Base-by-base conservation (phyloP, 768 basidiomycete species). In the Omphalotus guepiniiformis region DNA sequence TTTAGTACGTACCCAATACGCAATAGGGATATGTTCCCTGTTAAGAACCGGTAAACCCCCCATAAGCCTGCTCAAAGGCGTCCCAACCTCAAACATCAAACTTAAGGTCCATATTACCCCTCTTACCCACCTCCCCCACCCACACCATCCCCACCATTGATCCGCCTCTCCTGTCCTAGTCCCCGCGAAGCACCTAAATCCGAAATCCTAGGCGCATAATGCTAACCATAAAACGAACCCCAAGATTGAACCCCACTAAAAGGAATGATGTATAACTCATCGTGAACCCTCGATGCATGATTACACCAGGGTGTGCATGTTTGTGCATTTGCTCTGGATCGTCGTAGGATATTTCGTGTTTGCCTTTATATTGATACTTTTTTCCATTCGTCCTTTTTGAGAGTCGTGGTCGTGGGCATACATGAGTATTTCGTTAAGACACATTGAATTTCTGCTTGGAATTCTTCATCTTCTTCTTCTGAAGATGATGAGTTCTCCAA, bases 241-340 rank as follows among this genome's bases (percentile, higher is more conserved):
- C 96, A 99, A 13, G 92, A 94, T 4, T 93, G 88, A 15, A 98
- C 93, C 4, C 96, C 96, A 52, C 88, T 82, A 64, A 97, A 98
- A 63, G n/a, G n/a, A n/a, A n/a, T n/a, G n/a, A n/a, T n/a, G n/a
- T n/a, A n/a, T n/a, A n/a, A n/a, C n/a, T 99, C 98, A 65, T 99
- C 98, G 61, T 93, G 88, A 87, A 99, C 88, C 26, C 98, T 92
- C 96, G n/a, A 90, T 79, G 63, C 96, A 99, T 48, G 80, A 78
- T 59, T 76, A 93, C 11, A 80, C 74, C 46, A 99, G 70, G 39
- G 82, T 72, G 21, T 76, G n/a, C n/a, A n/a, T n/a, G n/a, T n/a
- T n/a, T n/a, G n/a, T n/a, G 72, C 74, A 93, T 80, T 42, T 79
- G 73, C 53, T 84, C 71, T 4, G 81, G 75, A 55, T 86, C 65